Base-by-base conservation (phyloP, 179 eudicot species). In the Heliamphora pulchella region DNA sequence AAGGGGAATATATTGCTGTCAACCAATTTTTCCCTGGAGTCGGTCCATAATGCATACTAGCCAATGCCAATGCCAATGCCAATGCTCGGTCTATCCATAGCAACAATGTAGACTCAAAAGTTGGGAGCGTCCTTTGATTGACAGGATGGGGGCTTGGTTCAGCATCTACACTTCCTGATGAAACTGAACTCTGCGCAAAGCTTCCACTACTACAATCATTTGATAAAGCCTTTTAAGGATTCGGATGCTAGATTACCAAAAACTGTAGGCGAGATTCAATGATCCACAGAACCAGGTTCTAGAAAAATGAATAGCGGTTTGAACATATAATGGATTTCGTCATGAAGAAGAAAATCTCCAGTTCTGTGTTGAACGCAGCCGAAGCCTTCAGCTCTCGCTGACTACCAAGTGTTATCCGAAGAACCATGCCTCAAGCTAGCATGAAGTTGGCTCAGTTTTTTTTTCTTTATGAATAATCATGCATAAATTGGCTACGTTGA, bases 11-110 rank as follows among this genome's bases (percentile, higher is more conserved):
- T 87, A 80, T 89, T 92, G 84, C 86, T 96, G 81, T 96, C 98
- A 48, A 96, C 89, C 89, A 96, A 87, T 83, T 96, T 98, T 71
- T 98, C 99, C 81, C 97, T 91, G 31, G 99, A 94, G 81, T 96
- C 99, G 6, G 99, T 96, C 99, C 99, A 96, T 79, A 94, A 31
- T 84, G 80, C 93, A 94, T 77, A 94, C 97, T 80, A 96, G 83
- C 99, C 99, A 96, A 64, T 96, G 98, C 99, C 99, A 96, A 86
- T 96, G 98, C 82, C 31, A 31, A 31, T 31, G 31, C 31, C n/a
- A n/a, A n/a, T n/a, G n/a, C n/a, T 96, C 99, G 15, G 99, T 96
- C 99, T 98, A 96, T 59, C 98, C 99, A 89, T 96, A 96, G 83
- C 99, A 96, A 82, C 99, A 96, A 82, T 96, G 99, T 77, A 96